Evolutionary conservation across 257 asterid species (phyloP).

Genomic region (Leptodermis oblonga): DNA sequence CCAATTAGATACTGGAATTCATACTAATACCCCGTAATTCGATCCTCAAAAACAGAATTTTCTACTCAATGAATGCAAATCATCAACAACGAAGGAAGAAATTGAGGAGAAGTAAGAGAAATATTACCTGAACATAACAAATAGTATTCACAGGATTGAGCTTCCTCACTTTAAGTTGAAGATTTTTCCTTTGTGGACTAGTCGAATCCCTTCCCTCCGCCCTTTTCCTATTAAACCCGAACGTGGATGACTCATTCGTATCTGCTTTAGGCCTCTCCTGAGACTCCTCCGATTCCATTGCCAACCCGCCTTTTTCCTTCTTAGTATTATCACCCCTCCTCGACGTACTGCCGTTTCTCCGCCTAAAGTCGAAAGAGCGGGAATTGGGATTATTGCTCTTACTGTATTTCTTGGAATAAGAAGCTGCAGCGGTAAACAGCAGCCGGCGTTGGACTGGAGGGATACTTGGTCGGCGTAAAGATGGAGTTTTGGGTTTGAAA

Average conservation of each 20-base stretch:
- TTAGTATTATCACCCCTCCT: conserved; percentile 33
- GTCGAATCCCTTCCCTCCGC: conserved; percentile 74
- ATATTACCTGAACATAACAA: conserved; percentile 75
- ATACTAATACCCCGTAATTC: background rate
- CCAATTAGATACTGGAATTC: background rate
- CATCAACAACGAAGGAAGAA: background rate
- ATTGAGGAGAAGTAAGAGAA: background rate
- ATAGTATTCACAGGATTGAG: conserved; percentile 78
- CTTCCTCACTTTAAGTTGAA: conserved; percentile 69
- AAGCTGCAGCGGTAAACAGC: conserved; percentile 36
- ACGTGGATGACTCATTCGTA: conserved; percentile 22
- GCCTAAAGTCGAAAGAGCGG: conserved; percentile 28
- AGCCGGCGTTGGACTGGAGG: conserved; percentile 19
- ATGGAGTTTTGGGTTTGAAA: conserved; percentile 17
- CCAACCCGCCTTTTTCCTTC: conserved; percentile 29
- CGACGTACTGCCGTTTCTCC: conserved; percentile 30
- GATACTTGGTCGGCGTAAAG: conserved; percentile 8
- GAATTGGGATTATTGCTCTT: conserved; percentile 21
- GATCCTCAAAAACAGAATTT: background rate
- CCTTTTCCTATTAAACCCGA: conserved; percentile 71
- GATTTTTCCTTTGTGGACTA: conserved; percentile 47
- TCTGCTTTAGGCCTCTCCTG: conserved; percentile 28
- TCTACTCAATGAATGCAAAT: background rate
- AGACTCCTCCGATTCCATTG: conserved; percentile 47
- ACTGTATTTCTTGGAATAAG: conserved; percentile 34